These are phyloP conservation scores for Trichoderma atroviride DNA, from an alignment of 2,329 filamentous ascomycete species.

Conservation along the genomic window DNA sequence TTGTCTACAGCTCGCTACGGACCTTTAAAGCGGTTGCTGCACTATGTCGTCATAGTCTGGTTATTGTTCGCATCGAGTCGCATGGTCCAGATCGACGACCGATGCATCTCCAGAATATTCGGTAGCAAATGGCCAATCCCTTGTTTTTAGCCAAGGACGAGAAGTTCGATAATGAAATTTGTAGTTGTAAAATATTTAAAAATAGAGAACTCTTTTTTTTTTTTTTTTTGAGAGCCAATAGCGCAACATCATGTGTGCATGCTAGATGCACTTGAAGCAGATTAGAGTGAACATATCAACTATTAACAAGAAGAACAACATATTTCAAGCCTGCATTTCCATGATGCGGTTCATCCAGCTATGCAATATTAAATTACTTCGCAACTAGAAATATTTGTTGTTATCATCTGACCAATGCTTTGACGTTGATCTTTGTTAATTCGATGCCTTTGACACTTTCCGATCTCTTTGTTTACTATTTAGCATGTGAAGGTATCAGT, in stretches of 20 bases:
- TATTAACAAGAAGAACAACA: too few relatives aligned
- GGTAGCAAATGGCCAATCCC: not conserved
- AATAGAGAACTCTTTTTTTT: not conserved
- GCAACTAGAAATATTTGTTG: not conserved
- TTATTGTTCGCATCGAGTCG: constrained; percentile 2
- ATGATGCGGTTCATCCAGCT: not conserved
- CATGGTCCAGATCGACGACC: not conserved
- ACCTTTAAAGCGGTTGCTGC: not conserved
- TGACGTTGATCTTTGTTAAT: not conserved
- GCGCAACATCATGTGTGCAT: not conserved
- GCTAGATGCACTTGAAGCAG: not conserved
- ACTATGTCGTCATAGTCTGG: constrained; percentile 14
- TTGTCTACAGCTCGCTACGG: not conserved
- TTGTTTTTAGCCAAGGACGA: not conserved
- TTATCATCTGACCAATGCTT: not conserved
- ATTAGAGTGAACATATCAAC: not conserved
- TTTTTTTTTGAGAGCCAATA: too few relatives aligned
- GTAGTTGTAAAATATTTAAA: not conserved
- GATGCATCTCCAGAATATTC: not conserved
- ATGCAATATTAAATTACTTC: not conserved
- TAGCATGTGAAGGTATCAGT: constrained; percentile 1
- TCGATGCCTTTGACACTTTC: not conserved
- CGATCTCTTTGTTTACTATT: not conserved
- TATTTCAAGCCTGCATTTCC: too few relatives aligned
- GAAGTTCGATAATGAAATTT: not conserved